Evolutionary conservation across 768 basidiomycete genomes (phyloP).

Genomic region (Leccinum longicurvipes): DNA sequence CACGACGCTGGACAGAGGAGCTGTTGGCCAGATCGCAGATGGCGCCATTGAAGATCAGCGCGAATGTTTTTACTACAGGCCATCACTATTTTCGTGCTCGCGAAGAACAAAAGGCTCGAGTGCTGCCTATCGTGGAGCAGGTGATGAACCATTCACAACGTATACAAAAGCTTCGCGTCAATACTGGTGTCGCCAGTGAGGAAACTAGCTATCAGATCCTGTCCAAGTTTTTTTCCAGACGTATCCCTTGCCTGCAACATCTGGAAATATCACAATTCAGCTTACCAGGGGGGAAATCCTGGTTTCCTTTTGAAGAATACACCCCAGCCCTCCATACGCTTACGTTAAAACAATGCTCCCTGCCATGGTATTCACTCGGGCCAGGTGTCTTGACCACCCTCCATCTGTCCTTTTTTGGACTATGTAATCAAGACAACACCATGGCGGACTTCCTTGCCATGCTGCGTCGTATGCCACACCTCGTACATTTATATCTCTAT

Average conservation of each 20-base stretch:
- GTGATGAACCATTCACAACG: not conserved
- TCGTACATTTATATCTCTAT: not conserved
- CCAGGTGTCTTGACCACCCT: not conserved
- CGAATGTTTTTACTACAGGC: too few relatives aligned
- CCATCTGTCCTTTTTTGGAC: not conserved
- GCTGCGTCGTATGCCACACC: not conserved
- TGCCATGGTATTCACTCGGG: not conserved
- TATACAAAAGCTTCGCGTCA: not conserved
- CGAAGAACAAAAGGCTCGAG: not conserved
- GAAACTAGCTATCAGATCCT: not conserved
- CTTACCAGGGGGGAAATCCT: not conserved
- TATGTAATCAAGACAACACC: not conserved
- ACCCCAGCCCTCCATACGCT: not conserved
- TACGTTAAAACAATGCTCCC: too few relatives aligned
- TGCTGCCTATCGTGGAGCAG: not conserved
- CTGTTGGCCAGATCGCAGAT: not conserved
- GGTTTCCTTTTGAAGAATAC: not conserved
- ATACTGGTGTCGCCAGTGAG: not conserved
- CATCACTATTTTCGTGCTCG: too few relatives aligned
- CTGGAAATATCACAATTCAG: not conserved
- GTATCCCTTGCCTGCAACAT: not conserved
- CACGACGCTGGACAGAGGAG: not conserved
- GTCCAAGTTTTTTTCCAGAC: too few relatives aligned
- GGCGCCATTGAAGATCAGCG: not conserved
- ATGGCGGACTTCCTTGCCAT: not conserved